Conservation (phyloP, 495 filamentous ascomycete species). For the Penicillium tannophilum region DNA sequence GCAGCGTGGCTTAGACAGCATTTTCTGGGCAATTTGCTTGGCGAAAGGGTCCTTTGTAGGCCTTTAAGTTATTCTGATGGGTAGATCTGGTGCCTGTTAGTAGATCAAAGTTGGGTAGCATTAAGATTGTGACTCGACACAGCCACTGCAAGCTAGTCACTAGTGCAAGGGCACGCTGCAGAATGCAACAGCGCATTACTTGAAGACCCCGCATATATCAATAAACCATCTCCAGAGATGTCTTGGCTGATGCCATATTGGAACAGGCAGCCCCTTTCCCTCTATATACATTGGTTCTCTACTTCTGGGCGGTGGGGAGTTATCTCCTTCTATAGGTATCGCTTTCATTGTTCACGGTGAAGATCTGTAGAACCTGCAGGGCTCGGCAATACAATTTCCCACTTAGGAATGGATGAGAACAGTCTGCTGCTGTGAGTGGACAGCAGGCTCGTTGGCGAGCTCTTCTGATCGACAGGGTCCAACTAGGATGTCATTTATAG, state of each 20-base stretch:
- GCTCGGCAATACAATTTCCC: conserved; percentile 10
- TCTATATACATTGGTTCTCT: conserved; percentile 17
- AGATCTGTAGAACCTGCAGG: conserved; percentile 7
- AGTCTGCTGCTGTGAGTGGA: background rate
- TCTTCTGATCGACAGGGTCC: conserved; percentile 15
- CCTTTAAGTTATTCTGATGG: background rate
- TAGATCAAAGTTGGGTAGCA: background rate
- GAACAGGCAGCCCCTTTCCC: conserved; percentile 27
- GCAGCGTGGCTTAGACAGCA: background rate
- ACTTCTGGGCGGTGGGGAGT: background rate
- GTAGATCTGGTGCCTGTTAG: background rate
- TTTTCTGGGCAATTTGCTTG: background rate
- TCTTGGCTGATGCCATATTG: conserved; percentile 20
- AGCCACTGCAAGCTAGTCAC: background rate
- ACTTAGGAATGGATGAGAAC: background rate
- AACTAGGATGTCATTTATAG: conserved; percentile 18
- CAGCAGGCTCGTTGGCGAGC: background rate
- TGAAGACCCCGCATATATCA: background rate
- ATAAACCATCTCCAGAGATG: conserved; percentile 1
- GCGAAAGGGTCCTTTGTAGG: background rate
- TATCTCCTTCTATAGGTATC: conserved; percentile 3
- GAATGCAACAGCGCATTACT: background rate
- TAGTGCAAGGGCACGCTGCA: conserved; percentile 1
- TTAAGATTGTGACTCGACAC: background rate
- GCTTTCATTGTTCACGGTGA: conserved; percentile 6